Evolutionary conservation across 2,329 filamentous ascomycete species (phyloP), one percentile per base, ranked within the genome.

Genomic region (Penicillium aurantiogriseum): DNA sequence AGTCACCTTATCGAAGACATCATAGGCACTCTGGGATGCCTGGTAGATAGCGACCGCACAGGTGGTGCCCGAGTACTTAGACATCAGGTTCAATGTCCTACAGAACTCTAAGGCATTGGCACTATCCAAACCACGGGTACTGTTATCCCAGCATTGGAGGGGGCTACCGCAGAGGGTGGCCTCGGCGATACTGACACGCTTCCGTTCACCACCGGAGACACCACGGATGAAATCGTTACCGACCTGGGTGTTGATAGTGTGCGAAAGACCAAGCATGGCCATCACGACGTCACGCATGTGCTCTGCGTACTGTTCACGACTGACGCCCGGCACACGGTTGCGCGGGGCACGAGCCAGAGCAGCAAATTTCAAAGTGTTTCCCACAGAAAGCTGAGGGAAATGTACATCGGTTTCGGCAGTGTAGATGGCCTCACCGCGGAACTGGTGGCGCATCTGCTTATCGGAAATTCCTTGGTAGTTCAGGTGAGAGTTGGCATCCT

Each of bases 381-480:
- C 89, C 43, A 93, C 90, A 2, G 84, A 87, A 66, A 94, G 76
- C 77, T 88, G 85, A 23, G 90, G 89, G 72, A 93, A 93, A 75
- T 93, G 90, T 5, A 90, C 88, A 70, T 95, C 91, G 36, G 90
- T 87, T 73, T 94, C 90, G 58, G 89, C 89, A 0, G 89, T 92
- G 76, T 94, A 94, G 71, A 94, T 92, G 60, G 89, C 89, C 75
- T 95, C 91, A 63, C 91, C 91, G 29, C 89, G 87, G 77, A 93
- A 92, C 19, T 81, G 80, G 11, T 84, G 84, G 75, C 89, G 85
- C 89, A 94, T 93, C 69, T 91, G 62, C 57, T 72, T 68, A 45
- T 70, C 69, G 5, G 73, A 67, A 43, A 75, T 74, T 65, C 76
- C 77, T 63, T 94, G 89, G 71, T 95, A 96, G 77, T 95, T 94